Evolutionary conservation across 2,329 filamentous ascomycete genomes (phyloP).

Genomic region (Dactylellina leptospora): DNA sequence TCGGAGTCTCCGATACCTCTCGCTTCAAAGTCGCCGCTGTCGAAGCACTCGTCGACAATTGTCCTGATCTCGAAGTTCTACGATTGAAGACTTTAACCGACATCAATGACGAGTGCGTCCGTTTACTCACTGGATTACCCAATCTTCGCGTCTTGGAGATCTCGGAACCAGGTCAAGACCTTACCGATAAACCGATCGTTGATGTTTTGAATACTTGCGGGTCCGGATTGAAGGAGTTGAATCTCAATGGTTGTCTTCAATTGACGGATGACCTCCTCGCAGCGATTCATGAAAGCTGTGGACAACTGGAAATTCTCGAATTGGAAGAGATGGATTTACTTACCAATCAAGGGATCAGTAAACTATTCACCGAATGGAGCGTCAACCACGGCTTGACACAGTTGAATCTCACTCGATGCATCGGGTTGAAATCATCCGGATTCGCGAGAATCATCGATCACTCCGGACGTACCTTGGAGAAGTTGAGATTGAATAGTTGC

Average conservation of each 20-base stretch:
- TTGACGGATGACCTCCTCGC: slow-evolving; percentile 51
- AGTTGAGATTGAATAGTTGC: slow-evolving; percentile 55
- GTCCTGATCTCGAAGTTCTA: slow-evolving; percentile 55
- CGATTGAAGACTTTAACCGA: slow-evolving; percentile 53
- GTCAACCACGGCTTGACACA: slow-evolving; percentile 53
- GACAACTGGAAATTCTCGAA: slow-evolving; percentile 53
- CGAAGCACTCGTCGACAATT: slow-evolving; percentile 55
- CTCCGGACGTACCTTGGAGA: slow-evolving; percentile 53
- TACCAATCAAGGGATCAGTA: slow-evolving; percentile 51
- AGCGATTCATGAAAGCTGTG: slow-evolving; percentile 54
- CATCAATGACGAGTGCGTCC: slow-evolving; percentile 53
- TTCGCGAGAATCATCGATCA: slow-evolving; percentile 53
- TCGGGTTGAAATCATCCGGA: slow-evolving; percentile 43
- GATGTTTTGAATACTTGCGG: slow-evolving; percentile 54
- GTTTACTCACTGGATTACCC: slow-evolving; percentile 51
- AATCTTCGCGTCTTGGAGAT: slow-evolving; percentile 55
- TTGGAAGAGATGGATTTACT: slow-evolving; percentile 53
- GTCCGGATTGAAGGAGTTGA: slow-evolving; percentile 54
- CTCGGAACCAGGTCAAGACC: slow-evolving; percentile 45
- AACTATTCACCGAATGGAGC: slow-evolving; percentile 55
- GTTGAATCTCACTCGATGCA: slow-evolving; percentile 47
- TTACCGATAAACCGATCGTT: slow-evolving; percentile 54
- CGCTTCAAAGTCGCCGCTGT: slow-evolving; percentile 54
- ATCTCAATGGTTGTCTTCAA: slow-evolving; percentile 51
- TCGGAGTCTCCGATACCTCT: slow-evolving; percentile 55